phyloP scores from a whole-genome alignment of 352 stramenopile species.

The Lagenidium giganteum region DNA sequence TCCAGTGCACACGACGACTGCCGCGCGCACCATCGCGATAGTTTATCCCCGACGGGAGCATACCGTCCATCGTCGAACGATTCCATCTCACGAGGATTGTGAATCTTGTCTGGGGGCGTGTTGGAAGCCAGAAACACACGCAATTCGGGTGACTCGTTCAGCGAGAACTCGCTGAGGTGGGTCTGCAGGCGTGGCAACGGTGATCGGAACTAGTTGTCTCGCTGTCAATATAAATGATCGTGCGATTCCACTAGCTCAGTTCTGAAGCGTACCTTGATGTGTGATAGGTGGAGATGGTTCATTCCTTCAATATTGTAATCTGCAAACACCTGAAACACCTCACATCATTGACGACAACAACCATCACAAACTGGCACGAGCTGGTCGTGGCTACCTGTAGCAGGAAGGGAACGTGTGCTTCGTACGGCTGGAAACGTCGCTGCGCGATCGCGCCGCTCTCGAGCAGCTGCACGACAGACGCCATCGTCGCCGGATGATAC shows the following conservation, averaged over 20 bases:
- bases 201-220: slow-evolving; percentile 77
- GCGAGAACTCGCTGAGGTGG: slow-evolving; percentile 24
- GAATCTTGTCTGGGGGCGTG: no score
- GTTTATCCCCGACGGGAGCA: no score
- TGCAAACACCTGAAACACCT: slow-evolving; percentile 60
- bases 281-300: slow-evolving; percentile 70
- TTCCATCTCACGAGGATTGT: no score
- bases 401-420: slow-evolving; percentile 86
- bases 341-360: slow-evolving; percentile 2
- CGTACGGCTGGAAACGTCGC: slow-evolving; percentile 79
- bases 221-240: no score
- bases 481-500: slow-evolving; percentile 69
- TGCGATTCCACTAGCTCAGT: no score
- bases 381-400: slow-evolving; percentile 72
- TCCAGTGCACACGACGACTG: no score
- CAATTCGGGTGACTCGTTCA: slow-evolving; percentile 14
- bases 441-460: slow-evolving; percentile 75
- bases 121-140: slow-evolving; percentile 32
- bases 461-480: slow-evolving; percentile 73
- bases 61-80: no score
- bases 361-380: no score
- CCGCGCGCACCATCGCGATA: no score
- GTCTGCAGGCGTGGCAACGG: slow-evolving; percentile 50
- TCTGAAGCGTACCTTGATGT: slow-evolving; percentile 44
- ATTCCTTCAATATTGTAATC: slow-evolving; percentile 93